Percentiles rank a stretch among this genome's conserved stretches.
These are phyloP conservation scores for Gonapodya sp. DNA, from an alignment of 192 early-diverging fungal genomes.

Conservation along the genomic window DNA sequence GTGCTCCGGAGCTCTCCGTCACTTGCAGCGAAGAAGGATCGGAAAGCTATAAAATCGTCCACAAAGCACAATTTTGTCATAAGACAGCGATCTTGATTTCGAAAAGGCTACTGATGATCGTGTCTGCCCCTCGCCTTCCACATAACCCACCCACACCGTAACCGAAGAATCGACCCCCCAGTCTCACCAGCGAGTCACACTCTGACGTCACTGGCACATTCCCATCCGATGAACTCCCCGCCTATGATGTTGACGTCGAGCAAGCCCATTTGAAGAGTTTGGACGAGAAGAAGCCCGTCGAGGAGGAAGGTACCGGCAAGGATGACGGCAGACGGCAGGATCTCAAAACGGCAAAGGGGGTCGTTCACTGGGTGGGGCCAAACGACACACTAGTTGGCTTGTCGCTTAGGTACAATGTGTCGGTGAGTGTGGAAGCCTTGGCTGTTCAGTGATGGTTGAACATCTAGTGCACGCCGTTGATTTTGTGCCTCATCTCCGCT, in stretches of 20 bases:
- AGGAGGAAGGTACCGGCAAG: not conserved
- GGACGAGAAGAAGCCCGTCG: not conserved
- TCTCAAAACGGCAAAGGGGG: not conserved
- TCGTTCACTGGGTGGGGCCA: not conserved
- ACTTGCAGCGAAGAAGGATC: too few species aligned
- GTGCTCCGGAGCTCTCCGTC: too few species aligned
- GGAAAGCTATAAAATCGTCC: too few species aligned
- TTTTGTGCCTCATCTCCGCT: not conserved
- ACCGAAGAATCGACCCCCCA: too few species aligned
- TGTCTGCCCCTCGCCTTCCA: too few species aligned
- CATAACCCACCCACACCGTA: too few species aligned
- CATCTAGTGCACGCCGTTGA: too few species aligned
- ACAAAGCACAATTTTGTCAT: too few species aligned
- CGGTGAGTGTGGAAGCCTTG: not conserved
- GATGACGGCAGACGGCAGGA: not conserved
- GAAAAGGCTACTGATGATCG: too few species aligned
- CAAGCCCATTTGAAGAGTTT: not conserved
- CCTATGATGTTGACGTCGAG: not conserved
- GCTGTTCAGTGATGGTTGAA: not conserved
- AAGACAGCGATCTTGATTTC: too few species aligned
- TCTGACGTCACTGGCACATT: too few species aligned
- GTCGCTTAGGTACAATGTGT: slow-evolving; percentile 6
- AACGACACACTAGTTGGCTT: slow-evolving; percentile 5
- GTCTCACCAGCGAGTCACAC: too few species aligned
- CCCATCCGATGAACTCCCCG: not conserved